A percentile compares a stretch with the other conserved stretches of the same genome.
phyloP scores from a whole-genome alignment of 305 asterid species.

The Euphrasia arctica region DNA sequence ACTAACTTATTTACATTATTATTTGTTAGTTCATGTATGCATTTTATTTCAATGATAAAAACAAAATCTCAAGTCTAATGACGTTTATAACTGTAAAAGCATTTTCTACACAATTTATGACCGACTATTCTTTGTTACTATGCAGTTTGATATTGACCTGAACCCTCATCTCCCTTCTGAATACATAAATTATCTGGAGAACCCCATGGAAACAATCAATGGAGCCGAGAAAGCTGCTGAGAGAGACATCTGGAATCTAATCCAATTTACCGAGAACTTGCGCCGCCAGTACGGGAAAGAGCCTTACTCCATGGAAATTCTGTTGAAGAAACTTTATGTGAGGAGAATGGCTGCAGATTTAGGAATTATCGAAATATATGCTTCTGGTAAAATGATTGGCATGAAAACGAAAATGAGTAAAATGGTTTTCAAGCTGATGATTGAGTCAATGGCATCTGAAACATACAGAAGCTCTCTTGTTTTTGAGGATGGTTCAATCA shows the following conservation, averaged over 20 bases:
- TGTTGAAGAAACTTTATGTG: constrained; percentile 89
- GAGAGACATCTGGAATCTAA: constrained; percentile 75
- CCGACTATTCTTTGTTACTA: constrained; percentile 24
- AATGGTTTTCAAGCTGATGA: constrained; percentile 82
- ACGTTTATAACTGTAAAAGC: neutral
- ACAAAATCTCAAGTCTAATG: constrained; percentile 5
- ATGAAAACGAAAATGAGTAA: constrained; percentile 84
- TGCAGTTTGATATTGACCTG: constrained; percentile 78
- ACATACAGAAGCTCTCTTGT: constrained; percentile 62
- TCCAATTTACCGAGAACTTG: constrained; percentile 79
- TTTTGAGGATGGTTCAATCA: constrained; percentile 72
- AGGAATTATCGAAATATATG: constrained; percentile 68
- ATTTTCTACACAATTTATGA: constrained; percentile 9
- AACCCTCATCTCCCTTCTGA: constrained; percentile 92
- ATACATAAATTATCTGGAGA: constrained; percentile 87
- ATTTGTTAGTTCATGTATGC: too few relatives aligned
- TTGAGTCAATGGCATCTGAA: constrained; percentile 75
- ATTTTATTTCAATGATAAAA: constrained; percentile 2
- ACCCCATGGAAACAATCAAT: constrained; percentile 75
- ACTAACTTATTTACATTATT: neutral
- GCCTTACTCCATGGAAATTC: constrained; percentile 92
- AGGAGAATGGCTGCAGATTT: constrained; percentile 97
- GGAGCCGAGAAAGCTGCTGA: constrained; percentile 90
- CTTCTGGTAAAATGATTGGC: constrained; percentile 75
- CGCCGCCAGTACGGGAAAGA: constrained; percentile 89